phyloP scores from a whole-genome alignment of 1,284 basidiomycete species.

The Cutaneotrichosporon curvatum region DNA sequence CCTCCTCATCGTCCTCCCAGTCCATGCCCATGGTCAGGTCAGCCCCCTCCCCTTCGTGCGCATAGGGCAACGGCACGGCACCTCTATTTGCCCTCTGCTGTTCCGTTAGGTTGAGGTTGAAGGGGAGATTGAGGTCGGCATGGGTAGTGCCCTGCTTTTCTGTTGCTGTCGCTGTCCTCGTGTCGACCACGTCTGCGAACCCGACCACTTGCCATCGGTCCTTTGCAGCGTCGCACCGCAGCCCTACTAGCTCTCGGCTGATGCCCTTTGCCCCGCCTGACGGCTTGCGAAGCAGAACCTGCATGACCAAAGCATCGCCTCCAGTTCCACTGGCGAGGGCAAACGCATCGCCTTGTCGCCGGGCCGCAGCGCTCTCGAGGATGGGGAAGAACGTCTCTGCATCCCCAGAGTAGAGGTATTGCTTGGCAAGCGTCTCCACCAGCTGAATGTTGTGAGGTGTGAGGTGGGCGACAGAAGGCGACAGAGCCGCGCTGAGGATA shows the following conservation, averaged over 20 bases:
- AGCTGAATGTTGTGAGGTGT: conserved; percentile 60
- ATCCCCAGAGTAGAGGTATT: conserved; percentile 53
- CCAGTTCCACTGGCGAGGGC: conserved; percentile 19
- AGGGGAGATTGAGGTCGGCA: conserved; percentile 54
- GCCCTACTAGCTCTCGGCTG: conserved; percentile 20
- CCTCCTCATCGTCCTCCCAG: conserved; percentile 37
- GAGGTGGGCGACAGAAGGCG: conserved; percentile 59
- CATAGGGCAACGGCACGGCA: conserved; percentile 76
- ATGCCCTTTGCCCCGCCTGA: conserved; percentile 45
- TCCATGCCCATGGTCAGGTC: conserved; percentile 23
- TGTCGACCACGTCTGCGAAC: conserved; percentile 7
- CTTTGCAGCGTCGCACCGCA: neutral
- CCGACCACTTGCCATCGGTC: neutral
- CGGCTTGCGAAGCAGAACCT: conserved; percentile 37
- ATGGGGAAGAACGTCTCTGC: conserved; percentile 29
- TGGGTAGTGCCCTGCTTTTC: conserved; percentile 48
- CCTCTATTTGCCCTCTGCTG: conserved; percentile 72
- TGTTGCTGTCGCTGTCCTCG: neutral
- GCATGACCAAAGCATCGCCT: conserved; percentile 15
- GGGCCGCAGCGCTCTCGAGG: conserved; percentile 25
- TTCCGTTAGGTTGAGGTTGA: conserved; percentile 77
- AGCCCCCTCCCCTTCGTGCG: conserved; percentile 59
- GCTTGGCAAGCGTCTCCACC: conserved; percentile 60
- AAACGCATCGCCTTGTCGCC: conserved; percentile 20
- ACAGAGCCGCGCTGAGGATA: conserved; percentile 59